Conservation (phyloP, 1,284 basidiomycete species). For the Ganoderma meredithae region DNA sequence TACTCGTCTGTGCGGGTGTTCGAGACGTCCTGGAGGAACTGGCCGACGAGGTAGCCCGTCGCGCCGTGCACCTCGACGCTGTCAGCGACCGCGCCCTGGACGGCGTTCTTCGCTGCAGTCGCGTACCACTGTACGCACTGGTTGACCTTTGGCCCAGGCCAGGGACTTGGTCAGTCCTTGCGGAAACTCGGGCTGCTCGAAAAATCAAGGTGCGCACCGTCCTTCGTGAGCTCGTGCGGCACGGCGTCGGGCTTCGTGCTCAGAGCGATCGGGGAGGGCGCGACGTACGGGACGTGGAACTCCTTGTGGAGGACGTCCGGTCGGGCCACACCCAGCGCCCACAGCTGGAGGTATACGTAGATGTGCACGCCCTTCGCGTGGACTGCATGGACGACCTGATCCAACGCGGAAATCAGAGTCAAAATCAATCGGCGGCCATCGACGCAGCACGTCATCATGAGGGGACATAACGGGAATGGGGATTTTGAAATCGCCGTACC, state of each 20-base stretch:
- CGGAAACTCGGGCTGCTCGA: neutral
- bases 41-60: conserved; percentile 50
- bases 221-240: conserved; percentile 34
- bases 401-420: too few species aligned
- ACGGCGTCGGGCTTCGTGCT: conserved; percentile 6
- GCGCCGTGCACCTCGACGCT: conserved; percentile 45
- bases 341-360: conserved; percentile 52
- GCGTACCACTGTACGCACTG: conserved; percentile 48
- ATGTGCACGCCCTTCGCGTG: conserved; percentile 36
- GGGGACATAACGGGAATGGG: neutral
- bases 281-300: conserved; percentile 37
- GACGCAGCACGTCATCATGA: neutral
- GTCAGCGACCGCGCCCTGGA: conserved; percentile 54
- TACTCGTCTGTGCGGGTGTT: conserved; percentile 67
- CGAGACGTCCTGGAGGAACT: conserved; percentile 45
- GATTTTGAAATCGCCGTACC: conserved; percentile 37
- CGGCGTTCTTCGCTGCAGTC: conserved; percentile 50
- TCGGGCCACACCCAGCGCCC: conserved; percentile 51
- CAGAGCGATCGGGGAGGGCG: conserved; percentile 48
- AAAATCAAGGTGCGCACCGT: conserved; percentile 7
- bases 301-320: conserved; percentile 39
- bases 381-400: conserved; percentile 14
- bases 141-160: conserved; percentile 46
- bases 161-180: neutral
- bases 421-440: neutral